A percentile compares a stretch with the other conserved stretches of the same genome.
Conservation (phyloP, 202 grass and related monocot species). For the Panicum virgatum region DNA sequence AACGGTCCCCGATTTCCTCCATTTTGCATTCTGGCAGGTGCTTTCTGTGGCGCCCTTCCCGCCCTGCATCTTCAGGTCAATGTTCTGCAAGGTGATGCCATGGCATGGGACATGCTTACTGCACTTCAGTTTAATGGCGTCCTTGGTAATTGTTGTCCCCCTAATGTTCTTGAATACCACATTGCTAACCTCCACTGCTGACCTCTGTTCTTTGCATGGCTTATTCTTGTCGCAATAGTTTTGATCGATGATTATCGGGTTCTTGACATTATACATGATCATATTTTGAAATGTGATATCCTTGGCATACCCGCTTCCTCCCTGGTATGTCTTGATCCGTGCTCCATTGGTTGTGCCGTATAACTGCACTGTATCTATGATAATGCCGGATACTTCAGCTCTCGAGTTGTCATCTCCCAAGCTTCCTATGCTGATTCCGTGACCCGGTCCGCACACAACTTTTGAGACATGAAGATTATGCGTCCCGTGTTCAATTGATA, state of each 20-base stretch:
- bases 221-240: conserved; percentile 59
- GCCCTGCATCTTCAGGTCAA: conserved; percentile 44
- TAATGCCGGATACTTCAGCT: conserved; percentile 56
- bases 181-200: conserved; percentile 58
- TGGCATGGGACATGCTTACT: conserved; percentile 42
- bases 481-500: conserved; percentile 68
- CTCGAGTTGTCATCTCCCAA: conserved; percentile 53
- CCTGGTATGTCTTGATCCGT: conserved; percentile 88
- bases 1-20: conserved; percentile 54
- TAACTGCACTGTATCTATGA: conserved; percentile 51
- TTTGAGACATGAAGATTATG: conserved; percentile 45
- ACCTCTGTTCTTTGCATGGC: conserved; percentile 44
- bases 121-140: conserved; percentile 67
- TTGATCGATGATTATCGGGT: conserved; percentile 62
- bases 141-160: conserved; percentile 56
- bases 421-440: conserved; percentile 82
- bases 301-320: conserved; percentile 68
- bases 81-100: conserved; percentile 56
- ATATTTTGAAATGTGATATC: conserved; percentile 77
- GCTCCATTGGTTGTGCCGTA: conserved; percentile 70
- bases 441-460: conserved; percentile 65
- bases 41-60: conserved; percentile 17
- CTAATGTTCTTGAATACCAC: conserved; percentile 64
- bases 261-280: conserved; percentile 59
- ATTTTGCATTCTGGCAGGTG: conserved; percentile 49